Evolutionary conservation across 768 basidiomycete species (phyloP), one percentile per base, ranked within the genome.

Genomic region (Auriculariales sp.): DNA sequence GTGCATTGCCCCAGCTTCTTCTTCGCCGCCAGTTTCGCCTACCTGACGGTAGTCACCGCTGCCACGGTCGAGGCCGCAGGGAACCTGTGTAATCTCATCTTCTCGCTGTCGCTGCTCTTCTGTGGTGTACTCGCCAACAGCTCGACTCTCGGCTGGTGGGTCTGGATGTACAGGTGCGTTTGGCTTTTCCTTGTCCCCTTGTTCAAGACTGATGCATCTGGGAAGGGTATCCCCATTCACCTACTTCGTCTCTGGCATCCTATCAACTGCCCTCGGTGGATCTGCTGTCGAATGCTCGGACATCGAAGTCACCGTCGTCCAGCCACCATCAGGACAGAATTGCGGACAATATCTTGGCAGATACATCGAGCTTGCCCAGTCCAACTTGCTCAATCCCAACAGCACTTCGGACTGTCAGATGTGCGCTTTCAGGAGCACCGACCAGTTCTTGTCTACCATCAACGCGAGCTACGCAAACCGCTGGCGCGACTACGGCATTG

Each of bases 381-480:
- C 81, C 9, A 78, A 78, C 53, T 61, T 85, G 28, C 56, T 66
- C 24, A 72, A 82, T 54, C 69, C 75, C 1, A 59, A 71, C 19
- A 74, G 78, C 3, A 72, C 73, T 0, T 51, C 62, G n/a, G 61
- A 58, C 36, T 86, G 82, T 58, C 52, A 67, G 17, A 81, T 74
- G 61, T 90, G 87, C 57, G 61, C 76, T 3, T 66, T 70, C 32
- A 58, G 66, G n/a, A 71, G 70, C 0, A 77, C 81, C 0, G 79
- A 87, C 59, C 59, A 70, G 34, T 84, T 75, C 67, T 63, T 85
- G 46, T 63, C 39, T 19, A 19, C 9, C 7, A 22, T 44, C 22
- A 44, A 44, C 39, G 5, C 39, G 19, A 19, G 27, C 15, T 44
- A 44, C 39, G 39, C 12, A 19, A 44, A 44, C 39, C 17, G 39